These are phyloP conservation scores for Calophaca sinica DNA, from an alignment of 306 rosid genomes.

Conservation along the genomic window DNA sequence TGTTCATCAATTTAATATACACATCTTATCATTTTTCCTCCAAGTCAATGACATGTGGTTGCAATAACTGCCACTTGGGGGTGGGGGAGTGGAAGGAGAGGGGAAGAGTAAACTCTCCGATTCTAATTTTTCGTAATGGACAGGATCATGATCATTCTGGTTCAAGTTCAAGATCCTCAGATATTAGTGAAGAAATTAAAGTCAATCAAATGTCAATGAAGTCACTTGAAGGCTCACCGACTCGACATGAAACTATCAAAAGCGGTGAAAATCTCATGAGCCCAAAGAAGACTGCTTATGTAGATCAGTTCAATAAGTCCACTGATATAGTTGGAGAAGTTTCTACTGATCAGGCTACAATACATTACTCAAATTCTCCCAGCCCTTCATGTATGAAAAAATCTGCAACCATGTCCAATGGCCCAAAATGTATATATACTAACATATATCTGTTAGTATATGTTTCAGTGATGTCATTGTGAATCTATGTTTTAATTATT, in stretches of 20 bases:
- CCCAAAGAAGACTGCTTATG: conserved; percentile 46
- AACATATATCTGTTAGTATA: no score
- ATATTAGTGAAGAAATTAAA: conserved; percentile 50
- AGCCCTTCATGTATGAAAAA: conserved; percentile 55
- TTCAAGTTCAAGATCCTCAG: conserved; percentile 56
- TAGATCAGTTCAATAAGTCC: conserved; percentile 49
- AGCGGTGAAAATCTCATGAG: conserved; percentile 42
- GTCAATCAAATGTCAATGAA: conserved; percentile 47
- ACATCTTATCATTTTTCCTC: no score
- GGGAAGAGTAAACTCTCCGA: no score
- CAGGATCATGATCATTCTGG: conserved; percentile 66
- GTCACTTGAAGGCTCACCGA: conserved; percentile 45
- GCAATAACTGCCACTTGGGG: no score
- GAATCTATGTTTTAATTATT: no score
- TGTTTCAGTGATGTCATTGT: no score
- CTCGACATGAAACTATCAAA: conserved; percentile 50
- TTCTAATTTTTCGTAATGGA: conserved; percentile 44
- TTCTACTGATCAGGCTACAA: conserved; percentile 47
- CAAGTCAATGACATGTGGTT: no score
- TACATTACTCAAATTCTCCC: conserved; percentile 42
- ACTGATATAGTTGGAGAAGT: conserved; percentile 43
- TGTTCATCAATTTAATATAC: no score
- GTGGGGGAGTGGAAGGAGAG: no score
- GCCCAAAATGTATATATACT: no score
- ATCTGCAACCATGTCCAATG: conserved; percentile 61